These are phyloP conservation scores for Adansonia rubrostipa DNA, from an alignment of 441 rosid species.

Conservation along the genomic window DNA sequence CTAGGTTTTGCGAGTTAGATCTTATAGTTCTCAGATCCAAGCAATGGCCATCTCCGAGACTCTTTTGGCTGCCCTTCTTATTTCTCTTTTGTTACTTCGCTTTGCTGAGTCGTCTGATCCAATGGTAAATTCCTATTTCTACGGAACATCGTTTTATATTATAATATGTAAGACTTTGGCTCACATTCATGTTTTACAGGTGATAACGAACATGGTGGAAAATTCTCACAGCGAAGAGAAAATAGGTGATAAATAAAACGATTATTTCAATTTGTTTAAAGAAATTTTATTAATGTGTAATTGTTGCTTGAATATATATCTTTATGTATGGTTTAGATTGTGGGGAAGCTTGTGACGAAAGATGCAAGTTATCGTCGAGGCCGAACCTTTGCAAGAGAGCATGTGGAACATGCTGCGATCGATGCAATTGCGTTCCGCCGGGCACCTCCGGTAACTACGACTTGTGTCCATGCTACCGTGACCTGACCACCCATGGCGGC, in stretches of 20 bases:
- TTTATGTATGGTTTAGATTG: conserved; percentile 44
- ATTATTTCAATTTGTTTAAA: not conserved
- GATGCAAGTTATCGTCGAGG: conserved; percentile 64
- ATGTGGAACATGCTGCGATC: conserved; percentile 64
- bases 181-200: not conserved
- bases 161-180: not conserved
- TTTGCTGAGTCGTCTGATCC: conserved; percentile 48
- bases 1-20: not conserved
- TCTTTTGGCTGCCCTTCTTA: conserved; percentile 48
- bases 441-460: conserved; percentile 74
- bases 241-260: not conserved
- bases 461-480: conserved; percentile 70
- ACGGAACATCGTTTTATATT: not conserved
- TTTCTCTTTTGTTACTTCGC: conserved; percentile 53
- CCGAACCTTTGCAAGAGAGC: conserved; percentile 61
- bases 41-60: conserved; percentile 38
- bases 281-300: not conserved
- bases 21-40: not conserved
- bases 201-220: not conserved
- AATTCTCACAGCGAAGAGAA: not conserved
- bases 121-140: conserved; percentile 29
- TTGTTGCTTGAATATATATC: not conserved
- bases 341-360: conserved; percentile 46
- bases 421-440: conserved; percentile 76
- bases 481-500: conserved; percentile 69